Evolutionary conservation across 2,329 filamentous ascomycete genomes (phyloP).

Genomic region (Penicillium sp.): DNA sequence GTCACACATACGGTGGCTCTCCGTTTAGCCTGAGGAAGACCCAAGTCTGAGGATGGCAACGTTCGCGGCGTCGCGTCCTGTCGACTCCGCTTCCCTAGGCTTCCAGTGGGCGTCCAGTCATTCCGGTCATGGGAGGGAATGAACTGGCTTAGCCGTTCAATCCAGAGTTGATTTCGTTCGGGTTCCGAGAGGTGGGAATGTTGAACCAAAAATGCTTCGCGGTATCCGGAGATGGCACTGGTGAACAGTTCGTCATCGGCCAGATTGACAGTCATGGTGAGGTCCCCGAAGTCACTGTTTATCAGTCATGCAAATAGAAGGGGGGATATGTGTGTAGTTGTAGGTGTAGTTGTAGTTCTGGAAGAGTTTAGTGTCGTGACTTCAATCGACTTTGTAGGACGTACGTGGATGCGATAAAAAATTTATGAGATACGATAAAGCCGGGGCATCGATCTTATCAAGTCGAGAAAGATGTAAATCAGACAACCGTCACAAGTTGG

Average conservation of each 20-base stretch:
- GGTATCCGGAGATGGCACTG: slow-evolving; percentile 44
- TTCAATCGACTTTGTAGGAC: neutral
- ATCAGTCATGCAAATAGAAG: slow-evolving; percentile 32
- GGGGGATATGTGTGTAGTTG: slow-evolving; percentile 2
- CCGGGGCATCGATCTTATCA: slow-evolving; percentile 2
- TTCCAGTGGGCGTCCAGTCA: slow-evolving; percentile 27
- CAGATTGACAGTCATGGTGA: slow-evolving; percentile 37
- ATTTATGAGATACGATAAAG: neutral
- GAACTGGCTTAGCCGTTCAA: slow-evolving; percentile 40
- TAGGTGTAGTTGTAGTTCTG: slow-evolving; percentile 1
- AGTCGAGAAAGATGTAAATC: neutral
- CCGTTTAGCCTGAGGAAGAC: slow-evolving; percentile 44
- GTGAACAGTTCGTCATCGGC: slow-evolving; percentile 43
- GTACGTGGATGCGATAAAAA: neutral
- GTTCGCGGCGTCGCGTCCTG: slow-evolving; percentile 42
- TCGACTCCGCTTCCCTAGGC: slow-evolving; percentile 45
- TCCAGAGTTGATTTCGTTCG: slow-evolving; percentile 45
- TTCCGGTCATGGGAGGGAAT: slow-evolving; percentile 29
- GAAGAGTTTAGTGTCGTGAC: neutral
- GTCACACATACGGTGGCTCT: slow-evolving; percentile 48
- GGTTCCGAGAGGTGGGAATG: slow-evolving; percentile 43
- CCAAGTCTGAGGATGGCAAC: slow-evolving; percentile 37
- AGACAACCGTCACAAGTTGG: slow-evolving; percentile 9
- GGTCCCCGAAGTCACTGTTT: slow-evolving; percentile 26
- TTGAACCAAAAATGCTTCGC: slow-evolving; percentile 44